Base-by-base conservation (phyloP, 2,329 filamentous ascomycete species). In the Fusarium duplospermum region DNA sequence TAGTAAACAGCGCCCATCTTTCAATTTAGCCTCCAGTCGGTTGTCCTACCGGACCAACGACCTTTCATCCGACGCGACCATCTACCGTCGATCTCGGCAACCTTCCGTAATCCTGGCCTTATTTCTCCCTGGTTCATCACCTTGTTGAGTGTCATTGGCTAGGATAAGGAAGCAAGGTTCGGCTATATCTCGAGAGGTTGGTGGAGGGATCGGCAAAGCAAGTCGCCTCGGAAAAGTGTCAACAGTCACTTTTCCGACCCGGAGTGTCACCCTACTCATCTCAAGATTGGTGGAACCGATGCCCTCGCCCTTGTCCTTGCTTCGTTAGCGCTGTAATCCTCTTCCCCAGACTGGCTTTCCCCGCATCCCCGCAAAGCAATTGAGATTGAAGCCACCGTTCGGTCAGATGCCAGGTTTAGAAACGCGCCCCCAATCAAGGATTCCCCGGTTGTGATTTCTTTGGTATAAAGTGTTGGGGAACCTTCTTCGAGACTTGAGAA, bases 311-410 rank as follows among this genome's bases (percentile, higher is more conserved):
- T 57, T 63, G 47, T 54, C 45, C 33, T 24, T 54, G 45, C 45
- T 29, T 18, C 47, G 47, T 63, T 56, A 63, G 61, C 24, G 47
- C 24, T 31, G 40, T 24, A 54, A 27, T 62, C 31, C 31, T 38
- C 45, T 63, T 63, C 61, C 61, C 61, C 47, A 57, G 61, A 63
- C 47, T 29, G 35, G 11, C n/a, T 27, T 63, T 57, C 61, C 61
- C 61, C 61, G 61, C 61, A 63, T 63, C 61, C 61, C 61, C 61
- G 61, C 61, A 56, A 56, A 24, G n/a, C 61, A n/a, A 22, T 22
- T 27, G 59, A 38, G 31, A 50, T 40, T 40, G 42, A 36, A 63
- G 61, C n/a, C 31, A 47, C n/a, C 31, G 29, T 24, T 63, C 27
- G 45, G 61, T 57, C 61, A 63, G 47, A 57, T 57, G 61, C 35